phyloP scores from a whole-genome alignment of 2,329 filamentous ascomycete species.

The Pseudophaeomoniella oleicola region DNA sequence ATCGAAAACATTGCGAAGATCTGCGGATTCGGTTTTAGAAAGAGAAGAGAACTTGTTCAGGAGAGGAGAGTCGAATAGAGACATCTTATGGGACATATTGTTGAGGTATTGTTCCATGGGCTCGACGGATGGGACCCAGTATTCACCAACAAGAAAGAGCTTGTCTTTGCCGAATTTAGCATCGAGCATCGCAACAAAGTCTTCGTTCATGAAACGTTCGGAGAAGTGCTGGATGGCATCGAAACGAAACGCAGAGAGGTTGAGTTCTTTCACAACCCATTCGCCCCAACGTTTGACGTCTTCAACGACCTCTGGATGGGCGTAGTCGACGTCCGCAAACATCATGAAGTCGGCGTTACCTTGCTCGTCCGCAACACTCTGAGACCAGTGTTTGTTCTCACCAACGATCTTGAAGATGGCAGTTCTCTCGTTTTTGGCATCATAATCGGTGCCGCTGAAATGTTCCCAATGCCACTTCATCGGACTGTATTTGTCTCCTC shows the following conservation, averaged over 20 bases:
- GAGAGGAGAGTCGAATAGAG: too few relatives aligned
- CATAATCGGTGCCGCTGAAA: conserved; percentile 55
- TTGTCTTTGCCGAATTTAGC: conserved; percentile 33
- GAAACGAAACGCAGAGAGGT: conserved; percentile 51
- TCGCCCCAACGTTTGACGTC: conserved; percentile 54
- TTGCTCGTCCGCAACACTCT: conserved; percentile 45
- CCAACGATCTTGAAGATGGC: conserved; percentile 53
- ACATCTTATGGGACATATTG: conserved; percentile 51
- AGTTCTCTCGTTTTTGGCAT: conserved; percentile 39
- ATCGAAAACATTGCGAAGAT: too few relatives aligned
- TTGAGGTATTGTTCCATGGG: conserved; percentile 44
- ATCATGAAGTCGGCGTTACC: conserved; percentile 52
- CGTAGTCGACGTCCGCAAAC: conserved; percentile 57
- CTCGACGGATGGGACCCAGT: too few relatives aligned
- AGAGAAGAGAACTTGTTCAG: too few relatives aligned
- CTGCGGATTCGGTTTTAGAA: too few relatives aligned
- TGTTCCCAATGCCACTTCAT: conserved; percentile 54
- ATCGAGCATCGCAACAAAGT: conserved; percentile 47
- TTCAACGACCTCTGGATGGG: conserved; percentile 44
- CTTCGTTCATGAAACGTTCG: conserved; percentile 47
- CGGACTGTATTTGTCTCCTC: conserved; percentile 43
- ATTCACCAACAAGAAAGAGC: conserved; percentile 59
- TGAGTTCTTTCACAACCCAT: conserved; percentile 49
- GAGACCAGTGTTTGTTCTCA: conserved; percentile 47
- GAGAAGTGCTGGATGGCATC: conserved; percentile 63